A percentile compares a stretch with the other conserved stretches of the same genome.
Conservation (phyloP, 805 yeast genomes). For the Saccharomycopsis sp. region DNA sequence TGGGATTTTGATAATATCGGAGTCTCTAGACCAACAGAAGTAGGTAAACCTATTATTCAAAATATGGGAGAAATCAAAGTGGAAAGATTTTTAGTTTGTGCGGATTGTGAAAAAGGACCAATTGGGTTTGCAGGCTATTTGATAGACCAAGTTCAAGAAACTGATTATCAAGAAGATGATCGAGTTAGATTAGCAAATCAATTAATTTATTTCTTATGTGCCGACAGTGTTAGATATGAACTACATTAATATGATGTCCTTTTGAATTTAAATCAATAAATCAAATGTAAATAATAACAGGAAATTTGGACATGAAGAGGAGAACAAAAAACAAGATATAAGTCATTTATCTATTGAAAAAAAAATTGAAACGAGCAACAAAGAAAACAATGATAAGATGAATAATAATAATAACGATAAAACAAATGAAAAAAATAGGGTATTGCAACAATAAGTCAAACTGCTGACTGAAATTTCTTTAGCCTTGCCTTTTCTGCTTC, state of each 20-base stretch:
- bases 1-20: constrained; percentile 81
- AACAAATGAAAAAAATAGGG: not conserved
- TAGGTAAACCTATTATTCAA: constrained; percentile 18
- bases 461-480: not conserved
- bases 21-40: constrained; percentile 37
- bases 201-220: no score
- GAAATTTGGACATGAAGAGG: no score
- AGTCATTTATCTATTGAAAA: no score
- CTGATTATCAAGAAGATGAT: no score
- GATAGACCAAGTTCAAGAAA: no score
- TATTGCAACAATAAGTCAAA: not conserved
- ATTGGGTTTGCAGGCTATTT: constrained; percentile 52
- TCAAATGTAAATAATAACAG: no score
- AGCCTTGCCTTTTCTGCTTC: not conserved
- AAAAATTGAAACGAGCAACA: no score
- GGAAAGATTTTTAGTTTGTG: constrained; percentile 50
- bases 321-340: no score
- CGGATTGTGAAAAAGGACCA: constrained; percentile 74
- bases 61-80: constrained; percentile 26
- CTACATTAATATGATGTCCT: no score
- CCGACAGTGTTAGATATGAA: no score
- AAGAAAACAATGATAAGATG: constrained; percentile 17
- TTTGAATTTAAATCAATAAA: no score
- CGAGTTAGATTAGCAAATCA: no score
- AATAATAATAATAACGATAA: constrained; percentile 27